phyloP scores from a whole-genome alignment of 2,329 filamentous ascomycete genomes.

The Neospermospora avenae region DNA sequence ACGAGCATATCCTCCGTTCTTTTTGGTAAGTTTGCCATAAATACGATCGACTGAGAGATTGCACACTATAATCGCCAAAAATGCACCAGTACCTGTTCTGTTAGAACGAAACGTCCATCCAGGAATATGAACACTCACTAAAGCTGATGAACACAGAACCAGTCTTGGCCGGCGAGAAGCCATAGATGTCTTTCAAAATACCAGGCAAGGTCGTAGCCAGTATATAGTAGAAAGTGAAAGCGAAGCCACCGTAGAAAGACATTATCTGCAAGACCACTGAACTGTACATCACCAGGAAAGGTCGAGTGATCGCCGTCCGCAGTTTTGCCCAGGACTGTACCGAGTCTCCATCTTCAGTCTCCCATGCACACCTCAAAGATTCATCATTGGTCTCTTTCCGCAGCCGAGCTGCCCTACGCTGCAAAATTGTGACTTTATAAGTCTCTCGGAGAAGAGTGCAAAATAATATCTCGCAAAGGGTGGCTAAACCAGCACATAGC shows the following conservation, averaged over 20 bases:
- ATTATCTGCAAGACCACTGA: slow-evolving; percentile 50
- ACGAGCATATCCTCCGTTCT: slow-evolving; percentile 10
- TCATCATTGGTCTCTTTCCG: slow-evolving; percentile 49
- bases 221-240: slow-evolving; percentile 45
- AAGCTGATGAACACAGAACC: slow-evolving; percentile 54
- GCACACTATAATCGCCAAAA: slow-evolving; percentile 42
- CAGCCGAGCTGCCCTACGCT: slow-evolving; percentile 41
- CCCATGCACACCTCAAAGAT: slow-evolving; percentile 25
- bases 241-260: slow-evolving; percentile 41
- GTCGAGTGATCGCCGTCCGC: slow-evolving; percentile 37
- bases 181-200: slow-evolving; percentile 41
- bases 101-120: slow-evolving; percentile 8
- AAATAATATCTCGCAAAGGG: slow-evolving; percentile 42
- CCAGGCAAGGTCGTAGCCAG: slow-evolving; percentile 44
- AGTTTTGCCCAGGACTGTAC: slow-evolving; percentile 43
- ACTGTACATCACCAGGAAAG: slow-evolving; percentile 41
- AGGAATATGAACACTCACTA: slow-evolving; percentile 36
- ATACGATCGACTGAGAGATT: slow-evolving; percentile 34
- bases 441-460: slow-evolving; percentile 53
- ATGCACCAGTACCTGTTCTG: slow-evolving; percentile 25
- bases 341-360: slow-evolving; percentile 50
- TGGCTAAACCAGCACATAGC: slow-evolving; percentile 41
- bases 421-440: slow-evolving; percentile 55
- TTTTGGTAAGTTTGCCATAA: slow-evolving; percentile 22
- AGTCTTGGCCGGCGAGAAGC: slow-evolving; percentile 44